Conservation (phyloP, 1,284 basidiomycete genomes). For the Chiua sp. region DNA sequence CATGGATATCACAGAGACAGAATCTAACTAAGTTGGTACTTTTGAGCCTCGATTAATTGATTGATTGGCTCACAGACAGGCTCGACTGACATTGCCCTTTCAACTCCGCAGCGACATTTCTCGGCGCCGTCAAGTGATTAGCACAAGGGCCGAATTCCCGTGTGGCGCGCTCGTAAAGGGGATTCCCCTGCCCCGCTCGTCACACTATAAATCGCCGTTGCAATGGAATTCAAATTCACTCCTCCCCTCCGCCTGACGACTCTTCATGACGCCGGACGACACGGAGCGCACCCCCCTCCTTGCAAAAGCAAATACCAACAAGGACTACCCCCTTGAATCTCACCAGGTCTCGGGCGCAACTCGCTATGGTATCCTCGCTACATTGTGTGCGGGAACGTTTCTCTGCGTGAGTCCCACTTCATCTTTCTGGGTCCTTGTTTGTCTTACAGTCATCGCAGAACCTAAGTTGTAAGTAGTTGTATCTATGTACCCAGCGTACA, state of each 20-base stretch:
- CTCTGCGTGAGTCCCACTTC: conserved; percentile 7
- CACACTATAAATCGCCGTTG: too few relatives aligned
- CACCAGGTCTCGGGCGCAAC: conserved; percentile 11
- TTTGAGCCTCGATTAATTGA: too few relatives aligned
- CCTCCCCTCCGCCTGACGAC: background rate
- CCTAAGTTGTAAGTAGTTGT: background rate
- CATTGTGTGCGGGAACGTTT: conserved; percentile 11
- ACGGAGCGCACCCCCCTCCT: conserved; percentile 17
- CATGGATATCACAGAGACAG: too few relatives aligned
- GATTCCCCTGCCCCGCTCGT: too few relatives aligned
- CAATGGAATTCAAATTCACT: too few relatives aligned
- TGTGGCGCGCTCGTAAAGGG: too few relatives aligned
- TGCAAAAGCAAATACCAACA: background rate
- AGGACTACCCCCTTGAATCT: background rate
- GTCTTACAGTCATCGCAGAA: background rate
- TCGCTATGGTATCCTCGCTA: conserved; percentile 21
- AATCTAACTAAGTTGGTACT: too few relatives aligned
- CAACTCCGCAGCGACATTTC: too few relatives aligned
- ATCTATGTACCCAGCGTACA: background rate
- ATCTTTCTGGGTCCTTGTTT: background rate
- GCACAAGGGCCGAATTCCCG: too few relatives aligned
- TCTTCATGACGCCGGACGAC: background rate
- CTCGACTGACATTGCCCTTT: too few relatives aligned
- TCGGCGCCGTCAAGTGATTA: too few relatives aligned
- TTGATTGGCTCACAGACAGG: too few relatives aligned